Evolutionary conservation across 78 protist genomes (phyloP).

Genomic region (Goniomonas avonlea): DNA sequence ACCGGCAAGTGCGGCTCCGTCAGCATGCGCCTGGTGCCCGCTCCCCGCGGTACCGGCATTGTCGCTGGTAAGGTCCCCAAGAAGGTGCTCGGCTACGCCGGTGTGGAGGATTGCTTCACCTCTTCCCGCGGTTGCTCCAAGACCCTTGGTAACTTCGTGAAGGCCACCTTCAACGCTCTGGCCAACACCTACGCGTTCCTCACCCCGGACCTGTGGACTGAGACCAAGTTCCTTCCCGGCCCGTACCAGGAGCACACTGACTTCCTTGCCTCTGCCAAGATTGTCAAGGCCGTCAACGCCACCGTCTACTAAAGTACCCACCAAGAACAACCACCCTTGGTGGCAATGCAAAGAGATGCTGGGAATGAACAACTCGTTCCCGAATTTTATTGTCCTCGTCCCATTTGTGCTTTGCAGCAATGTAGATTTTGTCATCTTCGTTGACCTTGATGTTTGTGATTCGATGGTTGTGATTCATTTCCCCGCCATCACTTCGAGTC

Average conservation of each 20-base stretch:
- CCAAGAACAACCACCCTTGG: not conserved
- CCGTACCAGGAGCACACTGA: conserved; percentile 68
- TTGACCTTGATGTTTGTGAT: too few species aligned
- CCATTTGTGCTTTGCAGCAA: too few species aligned
- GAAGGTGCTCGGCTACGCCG: conserved; percentile 95
- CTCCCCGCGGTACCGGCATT: conserved; percentile 99
- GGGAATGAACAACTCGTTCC: too few species aligned
- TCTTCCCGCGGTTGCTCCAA: conserved; percentile 87
- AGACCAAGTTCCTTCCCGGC: conserved; percentile 47
- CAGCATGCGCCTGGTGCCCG: conserved; percentile 95
- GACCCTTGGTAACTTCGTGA: conserved; percentile 97
- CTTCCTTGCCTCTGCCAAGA: conserved; percentile 21
- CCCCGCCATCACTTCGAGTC: too few species aligned
- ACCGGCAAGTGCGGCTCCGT: conserved; percentile 98
- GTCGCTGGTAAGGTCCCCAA: conserved; percentile 96
- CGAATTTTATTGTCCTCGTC: too few species aligned
- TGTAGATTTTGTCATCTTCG: too few species aligned
- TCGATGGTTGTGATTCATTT: too few species aligned
- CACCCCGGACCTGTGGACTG: conserved; percentile 97
- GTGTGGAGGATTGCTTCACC: conserved; percentile 97
- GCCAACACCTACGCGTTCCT: conserved; percentile 84
- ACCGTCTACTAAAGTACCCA: not conserved
- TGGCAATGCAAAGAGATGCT: not conserved
- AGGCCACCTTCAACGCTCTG: conserved; percentile 93
- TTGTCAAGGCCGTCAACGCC: not conserved